phyloP scores from a whole-genome alignment of 2,329 filamentous ascomycete genomes.

The Shiraia sp. region DNA sequence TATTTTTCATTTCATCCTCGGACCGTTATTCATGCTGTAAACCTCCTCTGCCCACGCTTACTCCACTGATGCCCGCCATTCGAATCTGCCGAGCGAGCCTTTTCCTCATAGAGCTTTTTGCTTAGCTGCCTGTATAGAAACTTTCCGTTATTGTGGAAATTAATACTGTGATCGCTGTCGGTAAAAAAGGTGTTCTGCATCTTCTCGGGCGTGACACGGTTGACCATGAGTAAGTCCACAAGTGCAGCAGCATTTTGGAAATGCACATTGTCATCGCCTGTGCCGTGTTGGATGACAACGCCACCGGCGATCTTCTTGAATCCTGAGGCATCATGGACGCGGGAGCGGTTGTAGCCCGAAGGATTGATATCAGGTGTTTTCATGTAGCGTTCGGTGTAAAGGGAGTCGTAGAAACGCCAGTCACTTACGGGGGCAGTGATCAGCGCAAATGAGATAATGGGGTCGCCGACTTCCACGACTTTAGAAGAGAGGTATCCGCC shows the following conservation, averaged over 20 bases:
- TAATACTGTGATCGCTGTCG: conserved; percentile 66
- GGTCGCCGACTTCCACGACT: conserved; percentile 65
- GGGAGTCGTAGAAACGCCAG: conserved; percentile 72
- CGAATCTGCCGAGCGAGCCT: conserved; percentile 50
- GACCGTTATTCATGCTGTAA: background rate
- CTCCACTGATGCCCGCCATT: conserved; percentile 53
- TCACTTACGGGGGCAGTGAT: conserved; percentile 69
- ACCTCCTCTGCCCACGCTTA: conserved; percentile 29
- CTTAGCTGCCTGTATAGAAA: conserved; percentile 68
- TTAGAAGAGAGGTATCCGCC: conserved; percentile 70
- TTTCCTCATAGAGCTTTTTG: conserved; percentile 64
- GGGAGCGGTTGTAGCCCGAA: conserved; percentile 64
- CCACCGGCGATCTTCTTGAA: conserved; percentile 66
- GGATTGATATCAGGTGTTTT: conserved; percentile 62
- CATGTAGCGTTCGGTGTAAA: conserved; percentile 77
- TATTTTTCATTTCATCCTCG: background rate
- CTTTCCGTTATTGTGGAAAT: conserved; percentile 58
- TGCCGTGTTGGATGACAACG: conserved; percentile 67
- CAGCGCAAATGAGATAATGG: conserved; percentile 64
- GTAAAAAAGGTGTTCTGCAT: conserved; percentile 68
- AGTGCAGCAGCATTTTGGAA: conserved; percentile 68
- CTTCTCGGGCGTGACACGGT: conserved; percentile 62
- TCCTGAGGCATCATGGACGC: conserved; percentile 61
- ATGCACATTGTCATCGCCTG: conserved; percentile 73
- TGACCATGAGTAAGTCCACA: conserved; percentile 63